These are phyloP conservation scores for Gossypium schwendimanii DNA, from an alignment of 441 rosid species.

Conservation along the genomic window DNA sequence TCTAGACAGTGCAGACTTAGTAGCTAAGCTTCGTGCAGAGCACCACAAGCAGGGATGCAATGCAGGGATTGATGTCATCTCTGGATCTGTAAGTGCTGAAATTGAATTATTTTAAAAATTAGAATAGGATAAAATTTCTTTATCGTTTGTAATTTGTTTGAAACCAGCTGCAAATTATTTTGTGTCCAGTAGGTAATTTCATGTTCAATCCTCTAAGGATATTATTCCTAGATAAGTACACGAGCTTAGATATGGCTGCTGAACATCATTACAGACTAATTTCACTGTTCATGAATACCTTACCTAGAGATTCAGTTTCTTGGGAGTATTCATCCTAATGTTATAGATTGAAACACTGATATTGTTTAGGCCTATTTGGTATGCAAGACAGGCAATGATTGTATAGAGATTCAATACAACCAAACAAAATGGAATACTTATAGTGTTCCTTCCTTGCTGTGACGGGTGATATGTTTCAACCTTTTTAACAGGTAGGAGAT, in stretches of 20 bases:
- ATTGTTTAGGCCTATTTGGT: background rate
- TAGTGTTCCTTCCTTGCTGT: background rate
- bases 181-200: background rate
- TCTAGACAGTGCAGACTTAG: conserved; percentile 86
- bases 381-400: background rate
- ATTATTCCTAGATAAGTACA: background rate
- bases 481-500: conserved; percentile 57
- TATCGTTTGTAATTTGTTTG: background rate
- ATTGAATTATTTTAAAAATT: background rate
- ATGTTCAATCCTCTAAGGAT: background rate
- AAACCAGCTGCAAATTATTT: background rate
- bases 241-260: background rate
- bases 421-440: background rate
- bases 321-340: background rate
- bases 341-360: background rate
- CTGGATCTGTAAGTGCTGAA: conserved; percentile 70
- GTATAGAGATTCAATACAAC: background rate
- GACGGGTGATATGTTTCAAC: conserved; percentile 7
- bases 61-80: conserved; percentile 82
- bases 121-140: background rate
- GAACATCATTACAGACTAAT: background rate
- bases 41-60: conserved; percentile 77
- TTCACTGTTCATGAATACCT: background rate
- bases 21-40: conserved; percentile 95
- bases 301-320: background rate